phyloP scores from a whole-genome alignment of 306 rosid species.

The Citrullus amarus region DNA sequence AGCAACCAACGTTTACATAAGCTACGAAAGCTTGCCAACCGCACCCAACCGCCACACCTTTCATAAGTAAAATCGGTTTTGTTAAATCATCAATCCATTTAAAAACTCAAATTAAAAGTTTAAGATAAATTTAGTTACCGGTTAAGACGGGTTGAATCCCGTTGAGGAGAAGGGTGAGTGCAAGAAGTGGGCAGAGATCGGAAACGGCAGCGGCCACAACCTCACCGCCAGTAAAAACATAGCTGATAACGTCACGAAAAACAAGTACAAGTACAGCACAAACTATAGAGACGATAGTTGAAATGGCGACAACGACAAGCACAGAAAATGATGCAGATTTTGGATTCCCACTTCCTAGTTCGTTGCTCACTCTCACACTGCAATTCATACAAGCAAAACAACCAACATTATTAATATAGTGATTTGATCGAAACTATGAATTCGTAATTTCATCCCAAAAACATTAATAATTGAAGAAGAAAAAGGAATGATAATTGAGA shows the following conservation, averaged over 20 bases:
- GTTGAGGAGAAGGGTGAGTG: conserved; percentile 45
- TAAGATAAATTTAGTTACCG: conserved; percentile 11
- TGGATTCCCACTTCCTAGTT: conserved; percentile 61
- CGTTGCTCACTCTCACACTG: conserved; percentile 69
- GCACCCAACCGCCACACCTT: conserved; percentile 77
- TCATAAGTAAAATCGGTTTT: background rate
- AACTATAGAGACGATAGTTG: conserved; percentile 21
- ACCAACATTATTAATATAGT: no score
- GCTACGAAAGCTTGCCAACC: conserved; percentile 81
- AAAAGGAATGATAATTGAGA: no score
- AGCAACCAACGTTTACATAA: conserved; percentile 58
- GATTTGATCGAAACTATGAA: no score
- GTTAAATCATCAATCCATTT: no score
- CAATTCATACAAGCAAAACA: background rate
- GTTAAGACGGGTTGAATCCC: conserved; percentile 66
- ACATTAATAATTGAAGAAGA: no score
- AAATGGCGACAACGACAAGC: conserved; percentile 22
- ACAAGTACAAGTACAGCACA: conserved; percentile 36
- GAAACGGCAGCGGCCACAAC: conserved; percentile 48
- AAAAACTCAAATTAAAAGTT: no score
- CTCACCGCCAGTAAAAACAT: conserved; percentile 42
- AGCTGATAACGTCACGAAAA: conserved; percentile 45
- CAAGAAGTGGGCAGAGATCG: conserved; percentile 42
- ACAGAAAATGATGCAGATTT: conserved; percentile 55
- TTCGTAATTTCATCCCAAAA: no score